These are phyloP conservation scores for Pseudocercospora vitis DNA, from an alignment of 2,329 filamentous ascomycete genomes.

Conservation along the genomic window DNA sequence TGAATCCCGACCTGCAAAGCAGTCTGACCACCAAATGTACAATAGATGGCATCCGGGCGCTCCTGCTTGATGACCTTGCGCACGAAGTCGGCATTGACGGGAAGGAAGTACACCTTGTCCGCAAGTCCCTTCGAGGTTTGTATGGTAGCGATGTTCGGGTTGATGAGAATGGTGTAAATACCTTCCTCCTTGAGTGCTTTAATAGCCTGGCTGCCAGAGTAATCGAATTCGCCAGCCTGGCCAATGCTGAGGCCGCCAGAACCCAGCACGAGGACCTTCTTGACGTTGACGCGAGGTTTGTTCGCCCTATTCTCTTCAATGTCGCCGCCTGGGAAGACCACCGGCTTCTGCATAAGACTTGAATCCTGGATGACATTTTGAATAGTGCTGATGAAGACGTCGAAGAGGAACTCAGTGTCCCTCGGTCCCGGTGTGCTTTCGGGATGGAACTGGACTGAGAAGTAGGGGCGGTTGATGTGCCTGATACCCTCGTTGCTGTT, in stretches of 20 bases:
- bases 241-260: constrained; percentile 96
- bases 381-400: constrained; percentile 91
- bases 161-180: constrained; percentile 97
- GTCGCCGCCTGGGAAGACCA: constrained; percentile 84
- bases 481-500: constrained; percentile 97
- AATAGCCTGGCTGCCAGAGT: constrained; percentile 97
- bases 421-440: constrained; percentile 94
- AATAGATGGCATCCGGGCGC: constrained; percentile 92
- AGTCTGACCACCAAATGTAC: constrained; percentile 96
- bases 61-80: constrained; percentile 96
- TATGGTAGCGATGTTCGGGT: constrained; percentile 98
- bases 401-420: constrained; percentile 95
- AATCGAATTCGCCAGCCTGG: constrained; percentile 97
- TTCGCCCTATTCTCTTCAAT: constrained; percentile 73
- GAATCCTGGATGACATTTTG: constrained; percentile 67
- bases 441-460: constrained; percentile 99
- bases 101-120: constrained; percentile 98
- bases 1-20: constrained; percentile 96
- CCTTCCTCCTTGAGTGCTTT: constrained; percentile 97
- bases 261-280: constrained; percentile 92
- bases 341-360: constrained; percentile 67
- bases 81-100: constrained; percentile 94
- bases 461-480: constrained; percentile 81
- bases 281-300: constrained; percentile 77
- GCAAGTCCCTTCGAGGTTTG: constrained; percentile 97